Base-by-base conservation (phyloP, 2,329 filamentous ascomycete species). In the Biscogniauxia mediterranea region DNA sequence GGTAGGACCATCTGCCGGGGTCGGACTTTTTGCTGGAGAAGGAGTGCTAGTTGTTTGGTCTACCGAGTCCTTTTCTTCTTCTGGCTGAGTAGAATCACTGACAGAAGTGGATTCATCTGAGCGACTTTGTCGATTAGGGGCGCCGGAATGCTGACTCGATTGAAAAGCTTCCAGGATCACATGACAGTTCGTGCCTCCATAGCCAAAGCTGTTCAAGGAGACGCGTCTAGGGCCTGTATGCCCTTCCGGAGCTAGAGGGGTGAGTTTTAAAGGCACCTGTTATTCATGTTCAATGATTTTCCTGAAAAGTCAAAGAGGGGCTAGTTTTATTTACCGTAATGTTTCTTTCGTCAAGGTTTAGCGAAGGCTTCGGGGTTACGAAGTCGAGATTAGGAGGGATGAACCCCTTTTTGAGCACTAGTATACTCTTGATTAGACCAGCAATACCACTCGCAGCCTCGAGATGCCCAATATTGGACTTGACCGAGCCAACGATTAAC, bases 151-250 rank as follows among this genome's bases (percentile, higher is more conserved):
- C 28, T 46, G 32, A 62, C 56, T 60, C 0, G 50, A 55, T 3
- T 58, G 26, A 0, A 57, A 56, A 2, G 49, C 32, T 25, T 66
- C 64, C 5, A 66, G 38, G 2, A 66, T 57, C 26, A 32, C 50
- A 20, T 66, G 64, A 7, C 58, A 60, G 28, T 66, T 66, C 9
- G 64, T 58, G 4, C 64, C 64, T 1, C 64, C 64, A 26, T 58
- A 66, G 2, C 64, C 64, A 21, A 66, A 66, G 1, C 52, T 57
- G 49, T 64, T 66, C 23, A 64, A 50, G 7, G 54, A 58, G 2
- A 55, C 59, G 17, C 62, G 59, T 46, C 52, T 50, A n/a, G 28
- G 28, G 6, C 28, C 19, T 17, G 42, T 52, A 53, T 57, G 3
- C 3, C 11, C 38, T 56, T 50, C 7, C 3, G 13, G 28, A 3